Evolutionary conservation across 75 land plant genomes (phyloP).

Genomic region (Chamaecyparis obtusa): DNA sequence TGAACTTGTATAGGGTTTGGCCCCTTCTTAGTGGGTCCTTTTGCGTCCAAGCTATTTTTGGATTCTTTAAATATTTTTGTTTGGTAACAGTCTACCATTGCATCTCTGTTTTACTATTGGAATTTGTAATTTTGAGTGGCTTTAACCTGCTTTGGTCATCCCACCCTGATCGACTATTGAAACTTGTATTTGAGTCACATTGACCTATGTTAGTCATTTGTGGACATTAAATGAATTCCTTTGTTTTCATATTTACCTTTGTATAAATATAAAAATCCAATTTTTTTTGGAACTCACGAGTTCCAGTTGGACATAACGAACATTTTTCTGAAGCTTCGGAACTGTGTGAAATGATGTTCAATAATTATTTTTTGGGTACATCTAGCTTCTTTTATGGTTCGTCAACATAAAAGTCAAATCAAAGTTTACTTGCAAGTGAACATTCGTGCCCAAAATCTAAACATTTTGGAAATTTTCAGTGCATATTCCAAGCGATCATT

Average conservation of each 20-base stretch:
- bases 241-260: background rate
- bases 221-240: background rate
- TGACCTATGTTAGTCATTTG: background rate
- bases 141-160: background rate
- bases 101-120: background rate
- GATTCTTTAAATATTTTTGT: background rate
- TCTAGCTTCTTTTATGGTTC: background rate
- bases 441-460: background rate
- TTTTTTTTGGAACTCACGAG: background rate
- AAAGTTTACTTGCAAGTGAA: conserved; percentile 3
- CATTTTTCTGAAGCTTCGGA: background rate
- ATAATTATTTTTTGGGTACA: background rate
- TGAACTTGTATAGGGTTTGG: background rate
- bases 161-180: background rate
- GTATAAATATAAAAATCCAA: background rate
- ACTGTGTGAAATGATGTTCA: background rate
- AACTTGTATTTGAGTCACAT: background rate
- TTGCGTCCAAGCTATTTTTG: background rate
- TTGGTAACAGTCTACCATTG: background rate
- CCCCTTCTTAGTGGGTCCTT: background rate
- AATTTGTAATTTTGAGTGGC: background rate
- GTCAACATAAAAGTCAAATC: background rate
- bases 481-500: background rate
- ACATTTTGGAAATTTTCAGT: background rate
- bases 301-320: background rate